Percentiles rank a stretch among this genome's conserved stretches.
Evolutionary conservation across 2,329 filamentous ascomycete genomes (phyloP).

Genomic region (Xylariaceae sp.): DNA sequence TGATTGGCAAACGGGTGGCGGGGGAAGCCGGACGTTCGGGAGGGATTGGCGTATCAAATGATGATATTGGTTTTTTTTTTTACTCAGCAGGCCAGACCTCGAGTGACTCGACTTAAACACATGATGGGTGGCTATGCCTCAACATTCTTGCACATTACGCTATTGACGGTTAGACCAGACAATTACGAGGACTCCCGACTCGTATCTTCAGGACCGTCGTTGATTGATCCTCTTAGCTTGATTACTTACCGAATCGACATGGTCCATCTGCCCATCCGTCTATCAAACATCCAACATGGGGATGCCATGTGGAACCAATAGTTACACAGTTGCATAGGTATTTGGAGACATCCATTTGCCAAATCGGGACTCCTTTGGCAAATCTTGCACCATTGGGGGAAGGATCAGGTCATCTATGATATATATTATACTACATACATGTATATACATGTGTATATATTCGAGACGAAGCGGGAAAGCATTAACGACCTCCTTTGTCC

Average conservation of each 20-base stretch:
- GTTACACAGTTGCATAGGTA: constrained; percentile 10
- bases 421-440: too few relatives aligned
- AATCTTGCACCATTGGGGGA: constrained; percentile 1
- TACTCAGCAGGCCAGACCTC: neutral
- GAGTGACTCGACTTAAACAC: neutral
- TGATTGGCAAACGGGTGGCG: neutral
- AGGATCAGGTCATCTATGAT: constrained; percentile 10
- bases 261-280: neutral
- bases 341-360: constrained; percentile 20
- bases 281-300: neutral
- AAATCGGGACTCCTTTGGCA: constrained; percentile 9
- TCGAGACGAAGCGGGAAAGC: constrained; percentile 6
- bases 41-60: neutral
- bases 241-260: constrained; percentile 8
- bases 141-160: neutral
- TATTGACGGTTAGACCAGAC: neutral
- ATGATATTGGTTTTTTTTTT: too few relatives aligned
- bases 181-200: neutral
- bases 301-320: constrained; percentile 18
- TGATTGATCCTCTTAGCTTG: neutral
- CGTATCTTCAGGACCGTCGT: neutral
- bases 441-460: too few relatives aligned
- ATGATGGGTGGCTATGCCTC: neutral
- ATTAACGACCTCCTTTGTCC: constrained; percentile 20
- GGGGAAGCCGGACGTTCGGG: neutral